Percentiles rank a stretch among this genome's conserved stretches.
Evolutionary conservation across 768 basidiomycete genomes (phyloP).

Genomic region (Suillus plorans): DNA sequence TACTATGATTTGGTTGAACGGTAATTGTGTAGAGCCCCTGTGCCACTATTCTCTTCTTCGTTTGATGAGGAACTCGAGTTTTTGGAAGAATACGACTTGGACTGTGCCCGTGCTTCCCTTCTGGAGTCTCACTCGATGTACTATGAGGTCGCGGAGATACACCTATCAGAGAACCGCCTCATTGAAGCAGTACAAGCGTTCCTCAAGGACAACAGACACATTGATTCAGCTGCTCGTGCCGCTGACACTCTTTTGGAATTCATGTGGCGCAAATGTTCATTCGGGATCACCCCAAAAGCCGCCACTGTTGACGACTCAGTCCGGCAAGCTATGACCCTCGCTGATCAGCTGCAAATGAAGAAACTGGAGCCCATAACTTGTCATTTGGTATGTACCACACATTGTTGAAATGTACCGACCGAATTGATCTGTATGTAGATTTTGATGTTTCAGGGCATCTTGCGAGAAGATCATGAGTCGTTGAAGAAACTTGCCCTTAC

Average conservation of each 20-base stretch:
- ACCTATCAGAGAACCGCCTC: conserved; percentile 45
- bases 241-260: conserved; percentile 38
- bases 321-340: conserved; percentile 25
- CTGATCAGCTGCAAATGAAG: conserved; percentile 14
- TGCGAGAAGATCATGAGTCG: conserved; percentile 16
- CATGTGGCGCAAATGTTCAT: conserved; percentile 47
- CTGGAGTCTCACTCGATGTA: conserved; percentile 42
- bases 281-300: conserved; percentile 28
- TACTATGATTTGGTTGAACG: neutral
- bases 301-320: conserved; percentile 7
- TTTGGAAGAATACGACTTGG: conserved; percentile 52
- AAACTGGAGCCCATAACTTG: conserved; percentile 8
- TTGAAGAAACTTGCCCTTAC: conserved; percentile 33
- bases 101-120: conserved; percentile 44
- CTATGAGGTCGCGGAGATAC: conserved; percentile 53
- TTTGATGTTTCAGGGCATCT: conserved; percentile 38
- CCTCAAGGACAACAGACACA: conserved; percentile 32
- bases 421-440: conserved; percentile 14
- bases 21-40: conserved; percentile 41
- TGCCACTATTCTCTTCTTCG: conserved; percentile 45
- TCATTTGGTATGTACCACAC: conserved; percentile 13
- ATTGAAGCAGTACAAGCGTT: conserved; percentile 50
- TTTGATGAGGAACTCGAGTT: conserved; percentile 57
- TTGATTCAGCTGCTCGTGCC: conserved; percentile 33
- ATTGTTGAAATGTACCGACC: conserved; percentile 17